phyloP scores from a whole-genome alignment of 176 grass and related monocot genomes.

The Aegilops bicornis region DNA sequence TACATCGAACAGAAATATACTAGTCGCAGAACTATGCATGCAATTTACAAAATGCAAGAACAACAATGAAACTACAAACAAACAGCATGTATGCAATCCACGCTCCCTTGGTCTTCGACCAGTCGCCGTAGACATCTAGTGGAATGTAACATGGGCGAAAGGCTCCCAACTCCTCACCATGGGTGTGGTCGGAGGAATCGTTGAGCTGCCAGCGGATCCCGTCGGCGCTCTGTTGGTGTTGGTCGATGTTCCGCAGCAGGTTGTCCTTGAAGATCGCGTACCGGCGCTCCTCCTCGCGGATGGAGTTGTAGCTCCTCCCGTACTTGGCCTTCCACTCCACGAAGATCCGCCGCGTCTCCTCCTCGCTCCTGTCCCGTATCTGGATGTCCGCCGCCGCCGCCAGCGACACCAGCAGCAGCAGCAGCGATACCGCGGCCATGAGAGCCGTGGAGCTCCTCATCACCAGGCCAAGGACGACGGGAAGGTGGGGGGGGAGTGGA shows the following conservation, averaged over 20 bases:
- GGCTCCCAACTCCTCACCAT: too few relatives aligned
- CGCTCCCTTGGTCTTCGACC: not conserved
- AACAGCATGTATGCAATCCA: not conserved
- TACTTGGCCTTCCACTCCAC: slow-evolving; percentile 50
- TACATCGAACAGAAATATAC: too few relatives aligned
- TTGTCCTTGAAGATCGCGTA: slow-evolving; percentile 65
- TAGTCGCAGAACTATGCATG: too few relatives aligned
- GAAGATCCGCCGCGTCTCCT: slow-evolving; percentile 55
- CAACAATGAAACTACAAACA: not conserved
- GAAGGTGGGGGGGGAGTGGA: not conserved
- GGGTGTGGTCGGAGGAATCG: too few relatives aligned
- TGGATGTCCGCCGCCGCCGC: slow-evolving; percentile 15
- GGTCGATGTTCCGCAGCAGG: slow-evolving; percentile 59
- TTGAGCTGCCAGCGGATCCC: not conserved
- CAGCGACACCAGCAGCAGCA: not conserved
- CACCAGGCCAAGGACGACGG: not conserved
- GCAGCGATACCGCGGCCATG: not conserved
- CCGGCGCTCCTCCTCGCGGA: slow-evolving; percentile 51
- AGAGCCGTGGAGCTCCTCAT: slow-evolving; percentile 33
- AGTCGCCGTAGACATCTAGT: not conserved
- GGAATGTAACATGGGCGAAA: not conserved
- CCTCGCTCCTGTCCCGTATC: slow-evolving; percentile 45
- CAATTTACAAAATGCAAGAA: not conserved
- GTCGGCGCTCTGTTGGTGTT: slow-evolving; percentile 43
- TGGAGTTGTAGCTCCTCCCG: slow-evolving; percentile 38